Conservation (phyloP, 1,284 basidiomycete genomes). For the Kwoniella shivajii region DNA sequence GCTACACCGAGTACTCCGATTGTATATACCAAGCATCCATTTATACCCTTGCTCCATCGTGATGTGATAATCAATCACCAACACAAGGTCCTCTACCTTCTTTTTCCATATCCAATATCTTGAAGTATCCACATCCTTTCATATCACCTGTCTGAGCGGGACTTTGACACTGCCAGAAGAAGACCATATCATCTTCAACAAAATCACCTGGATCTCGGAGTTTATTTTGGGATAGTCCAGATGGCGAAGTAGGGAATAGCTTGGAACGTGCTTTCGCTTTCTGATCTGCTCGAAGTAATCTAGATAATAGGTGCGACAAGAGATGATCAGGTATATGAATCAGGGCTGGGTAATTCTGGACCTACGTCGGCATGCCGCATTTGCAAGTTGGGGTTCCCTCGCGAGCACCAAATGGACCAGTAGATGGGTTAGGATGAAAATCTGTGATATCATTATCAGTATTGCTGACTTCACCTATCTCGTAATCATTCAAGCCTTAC, state of each 20-base stretch:
- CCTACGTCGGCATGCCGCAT: slow-evolving; percentile 71
- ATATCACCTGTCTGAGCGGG: slow-evolving; percentile 74
- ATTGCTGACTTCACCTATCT: slow-evolving; percentile 6
- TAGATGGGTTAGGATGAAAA: slow-evolving; percentile 63
- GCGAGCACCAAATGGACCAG: slow-evolving; percentile 27
- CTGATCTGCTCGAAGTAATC: slow-evolving; percentile 54
- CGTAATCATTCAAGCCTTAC: slow-evolving; percentile 19
- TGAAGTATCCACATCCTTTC: slow-evolving; percentile 81
- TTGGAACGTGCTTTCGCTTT: slow-evolving; percentile 48
- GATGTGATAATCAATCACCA: slow-evolving; percentile 17
- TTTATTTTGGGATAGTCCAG: background rate
- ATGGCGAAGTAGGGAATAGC: slow-evolving; percentile 11
- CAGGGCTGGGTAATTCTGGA: background rate
- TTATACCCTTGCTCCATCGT: background rate
- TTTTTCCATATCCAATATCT: slow-evolving; percentile 70
- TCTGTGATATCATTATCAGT: slow-evolving; percentile 74
- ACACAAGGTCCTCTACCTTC: slow-evolving; percentile 64
- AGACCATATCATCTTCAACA: slow-evolving; percentile 57
- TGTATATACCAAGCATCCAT: slow-evolving; percentile 1
- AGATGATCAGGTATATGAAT: background rate
- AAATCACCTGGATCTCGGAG: background rate
- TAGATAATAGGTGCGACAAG: slow-evolving; percentile 13
- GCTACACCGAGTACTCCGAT: no score
- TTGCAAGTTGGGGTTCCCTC: slow-evolving; percentile 63
- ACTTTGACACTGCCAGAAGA: slow-evolving; percentile 86